Conservation (phyloP, 208 protist genomes). For the Crithidia expoeki region DNA sequence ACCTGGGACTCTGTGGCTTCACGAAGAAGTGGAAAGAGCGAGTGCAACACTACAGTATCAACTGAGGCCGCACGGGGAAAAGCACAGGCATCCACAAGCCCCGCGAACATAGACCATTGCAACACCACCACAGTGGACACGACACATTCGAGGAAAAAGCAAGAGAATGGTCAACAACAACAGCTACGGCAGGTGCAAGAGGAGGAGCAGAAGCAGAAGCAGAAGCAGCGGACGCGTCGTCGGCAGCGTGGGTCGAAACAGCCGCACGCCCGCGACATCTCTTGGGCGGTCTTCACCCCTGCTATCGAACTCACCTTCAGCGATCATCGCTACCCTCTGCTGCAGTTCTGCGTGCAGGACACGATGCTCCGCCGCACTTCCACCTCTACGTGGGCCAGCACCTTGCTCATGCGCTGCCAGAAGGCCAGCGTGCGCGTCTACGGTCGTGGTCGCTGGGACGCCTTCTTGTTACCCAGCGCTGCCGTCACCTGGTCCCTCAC, state of each 20-base stretch:
- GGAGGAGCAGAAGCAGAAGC: not conserved
- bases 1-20: not conserved
- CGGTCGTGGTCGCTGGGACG: conserved; percentile 81
- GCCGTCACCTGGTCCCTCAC: conserved; percentile 46
- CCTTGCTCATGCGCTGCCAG: conserved; percentile 43
- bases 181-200: not conserved
- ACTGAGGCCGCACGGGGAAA: too few relatives aligned
- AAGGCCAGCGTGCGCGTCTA: conserved; percentile 52
- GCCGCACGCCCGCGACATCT: conserved; percentile 24
- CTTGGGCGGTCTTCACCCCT: conserved; percentile 43
- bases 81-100: too few relatives aligned
- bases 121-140: too few relatives aligned
- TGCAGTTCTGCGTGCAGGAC: conserved; percentile 45
- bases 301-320: conserved; percentile 61
- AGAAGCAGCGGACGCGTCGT: not conserved
- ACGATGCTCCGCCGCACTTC: conserved; percentile 39
- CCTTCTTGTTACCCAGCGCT: conserved; percentile 44
- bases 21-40: conserved; percentile 1
- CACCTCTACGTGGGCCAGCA: conserved; percentile 21
- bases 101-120: too few relatives aligned
- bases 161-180: not conserved
- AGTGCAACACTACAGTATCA: not conserved
- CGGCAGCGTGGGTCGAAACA: not conserved
- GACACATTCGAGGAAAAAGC: not conserved
- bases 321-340: conserved; percentile 68